These are phyloP conservation scores for Tardiomyces blankii DNA, from an alignment of 1,139 yeast species.

Conservation along the genomic window DNA sequence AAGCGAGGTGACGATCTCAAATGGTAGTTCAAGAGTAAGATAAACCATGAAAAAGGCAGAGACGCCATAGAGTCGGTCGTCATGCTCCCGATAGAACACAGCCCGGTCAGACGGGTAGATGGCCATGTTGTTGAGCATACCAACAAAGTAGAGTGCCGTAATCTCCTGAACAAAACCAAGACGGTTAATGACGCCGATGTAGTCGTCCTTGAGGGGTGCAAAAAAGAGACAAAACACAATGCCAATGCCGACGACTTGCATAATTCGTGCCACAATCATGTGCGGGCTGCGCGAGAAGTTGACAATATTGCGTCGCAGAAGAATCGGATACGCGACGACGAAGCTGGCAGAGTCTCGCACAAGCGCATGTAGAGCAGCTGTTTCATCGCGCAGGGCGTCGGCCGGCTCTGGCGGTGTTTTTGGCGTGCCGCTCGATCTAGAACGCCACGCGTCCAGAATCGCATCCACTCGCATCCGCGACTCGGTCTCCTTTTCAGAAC, in stretches of 20 bases:
- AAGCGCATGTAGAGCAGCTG: conserved; percentile 7
- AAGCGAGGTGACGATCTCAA: conserved; percentile 51
- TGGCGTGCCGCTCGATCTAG: conserved; percentile 2
- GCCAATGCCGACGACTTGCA: conserved; percentile 56
- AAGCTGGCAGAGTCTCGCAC: conserved; percentile 24
- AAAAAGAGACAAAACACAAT: conserved; percentile 57
- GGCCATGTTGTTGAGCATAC: conserved; percentile 67
- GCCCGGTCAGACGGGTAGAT: conserved; percentile 65
- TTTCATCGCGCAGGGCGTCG: neutral
- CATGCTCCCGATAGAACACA: conserved; percentile 67
- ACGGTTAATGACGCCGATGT: conserved; percentile 52
- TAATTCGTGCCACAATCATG: conserved; percentile 52
- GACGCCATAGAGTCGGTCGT: conserved; percentile 62
- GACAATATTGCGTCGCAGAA: conserved; percentile 35
- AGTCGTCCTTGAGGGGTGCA: conserved; percentile 52
- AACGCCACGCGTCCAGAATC: conserved; percentile 21
- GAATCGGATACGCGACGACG: conserved; percentile 30
- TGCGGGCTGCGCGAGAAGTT: conserved; percentile 53
- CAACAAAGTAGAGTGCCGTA: conserved; percentile 62
- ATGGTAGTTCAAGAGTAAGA: conserved; percentile 59
- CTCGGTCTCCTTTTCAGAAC: conserved; percentile 26
- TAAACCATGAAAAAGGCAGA: conserved; percentile 57
- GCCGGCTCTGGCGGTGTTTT: neutral
- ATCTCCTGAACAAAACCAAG: conserved; percentile 70
- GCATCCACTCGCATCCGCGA: conserved; percentile 24